These are phyloP conservation scores for Xylariaceae sp. DNA, from an alignment of 2,329 filamentous ascomycete genomes.

Conservation along the genomic window DNA sequence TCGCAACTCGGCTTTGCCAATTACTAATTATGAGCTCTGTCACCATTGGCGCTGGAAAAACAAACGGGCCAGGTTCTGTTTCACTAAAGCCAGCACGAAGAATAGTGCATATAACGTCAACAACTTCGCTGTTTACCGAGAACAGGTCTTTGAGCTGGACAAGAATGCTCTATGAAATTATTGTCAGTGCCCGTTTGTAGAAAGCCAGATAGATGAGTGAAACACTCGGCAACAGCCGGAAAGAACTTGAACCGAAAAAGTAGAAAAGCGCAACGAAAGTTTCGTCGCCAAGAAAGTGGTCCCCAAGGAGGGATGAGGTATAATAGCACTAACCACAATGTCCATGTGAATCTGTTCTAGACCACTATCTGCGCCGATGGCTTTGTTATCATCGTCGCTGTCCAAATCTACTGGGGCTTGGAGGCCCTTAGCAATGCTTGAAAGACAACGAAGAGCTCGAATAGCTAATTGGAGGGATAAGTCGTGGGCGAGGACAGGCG, in stretches of 20 bases:
- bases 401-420: constrained; percentile 68
- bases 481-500: constrained; percentile 30
- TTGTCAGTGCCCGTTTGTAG: too few species aligned
- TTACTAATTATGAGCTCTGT: constrained; percentile 59
- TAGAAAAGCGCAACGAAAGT: too few species aligned
- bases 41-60: constrained; percentile 64
- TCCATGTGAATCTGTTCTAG: constrained; percentile 39
- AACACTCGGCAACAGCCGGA: too few species aligned
- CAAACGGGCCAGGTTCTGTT: constrained; percentile 69
- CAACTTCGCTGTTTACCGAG: constrained; percentile 58
- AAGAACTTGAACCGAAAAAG: too few species aligned
- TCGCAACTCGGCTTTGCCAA: constrained; percentile 60
- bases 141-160: constrained; percentile 47
- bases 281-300: too few species aligned
- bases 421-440: constrained; percentile 66
- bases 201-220: too few species aligned
- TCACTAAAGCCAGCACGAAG: constrained; percentile 74
- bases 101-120: constrained; percentile 68
- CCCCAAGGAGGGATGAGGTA: neutral
- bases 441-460: constrained; percentile 62
- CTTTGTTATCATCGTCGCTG: constrained; percentile 31
- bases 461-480: constrained; percentile 45
- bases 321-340: constrained; percentile 37
- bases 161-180: constrained; percentile 18
- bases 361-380: constrained; percentile 5